These are phyloP conservation scores for Gryganskiella cystojenkinii DNA, from an alignment of 192 early-diverging fungal genomes.

Conservation along the genomic window DNA sequence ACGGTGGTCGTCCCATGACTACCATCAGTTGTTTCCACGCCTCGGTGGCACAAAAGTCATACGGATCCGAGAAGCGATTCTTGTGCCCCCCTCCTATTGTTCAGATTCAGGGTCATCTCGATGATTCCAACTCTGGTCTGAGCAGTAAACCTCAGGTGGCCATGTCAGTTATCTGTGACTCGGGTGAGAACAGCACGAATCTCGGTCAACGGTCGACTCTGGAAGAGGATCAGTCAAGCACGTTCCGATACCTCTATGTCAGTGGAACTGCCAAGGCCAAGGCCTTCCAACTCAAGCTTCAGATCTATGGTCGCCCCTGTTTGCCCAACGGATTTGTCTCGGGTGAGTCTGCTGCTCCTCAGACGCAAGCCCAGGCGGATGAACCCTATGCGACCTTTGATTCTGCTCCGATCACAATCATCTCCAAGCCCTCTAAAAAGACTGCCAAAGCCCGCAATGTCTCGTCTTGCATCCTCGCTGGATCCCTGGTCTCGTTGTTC, in stretches of 20 bases:
- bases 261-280: constrained; percentile 85
- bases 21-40: constrained; percentile 81
- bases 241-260: constrained; percentile 83
- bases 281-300: constrained; percentile 76
- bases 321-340: constrained; percentile 42
- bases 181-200: constrained; percentile 61
- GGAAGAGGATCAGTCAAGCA: constrained; percentile 66
- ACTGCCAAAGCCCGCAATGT: constrained; percentile 85
- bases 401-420: constrained; percentile 81
- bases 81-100: constrained; percentile 83
- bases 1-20: constrained; percentile 59
- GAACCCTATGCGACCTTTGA: constrained; percentile 70
- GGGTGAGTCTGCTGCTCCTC: constrained; percentile 10
- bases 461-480: constrained; percentile 80
- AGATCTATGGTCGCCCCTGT: constrained; percentile 58
- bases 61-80: constrained; percentile 92
- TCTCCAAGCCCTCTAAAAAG: constrained; percentile 95
- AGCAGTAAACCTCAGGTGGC: constrained; percentile 66
- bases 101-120: constrained; percentile 55
- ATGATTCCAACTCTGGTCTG: constrained; percentile 53
- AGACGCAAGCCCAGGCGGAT: constrained; percentile 30
- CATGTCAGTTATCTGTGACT: constrained; percentile 73
- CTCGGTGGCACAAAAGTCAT: constrained; percentile 92
- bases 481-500: constrained; percentile 84
- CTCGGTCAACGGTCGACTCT: constrained; percentile 62